Percentiles rank a stretch among this genome's conserved stretches.
Evolutionary conservation across 768 basidiomycete species (phyloP).

Genomic region (Myochromella boudieri): DNA sequence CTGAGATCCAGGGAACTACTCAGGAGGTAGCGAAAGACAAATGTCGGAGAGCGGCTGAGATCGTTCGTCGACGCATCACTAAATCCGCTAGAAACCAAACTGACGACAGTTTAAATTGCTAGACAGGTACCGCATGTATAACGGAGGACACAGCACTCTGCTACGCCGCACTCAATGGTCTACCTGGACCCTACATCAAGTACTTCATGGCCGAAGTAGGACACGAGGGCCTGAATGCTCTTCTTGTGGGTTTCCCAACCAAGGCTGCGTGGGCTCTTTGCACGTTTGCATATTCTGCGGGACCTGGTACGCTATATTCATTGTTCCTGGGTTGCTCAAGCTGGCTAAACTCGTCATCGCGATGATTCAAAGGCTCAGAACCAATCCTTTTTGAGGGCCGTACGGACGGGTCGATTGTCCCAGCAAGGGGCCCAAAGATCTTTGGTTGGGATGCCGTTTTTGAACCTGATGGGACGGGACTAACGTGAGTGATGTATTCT

Average conservation of each 20-base stretch:
- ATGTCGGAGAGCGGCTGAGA: slow-evolving; percentile 80
- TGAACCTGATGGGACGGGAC: slow-evolving; percentile 69
- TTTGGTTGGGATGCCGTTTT: slow-evolving; percentile 96
- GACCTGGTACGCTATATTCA: slow-evolving; percentile 50
- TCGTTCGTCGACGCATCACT: slow-evolving; percentile 43
- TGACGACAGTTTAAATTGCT: background rate
- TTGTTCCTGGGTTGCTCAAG: too few species aligned
- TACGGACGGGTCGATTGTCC: slow-evolving; percentile 89
- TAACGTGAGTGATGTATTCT: slow-evolving; percentile 59
- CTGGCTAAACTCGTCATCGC: background rate
- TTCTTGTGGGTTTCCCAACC: slow-evolving; percentile 75
- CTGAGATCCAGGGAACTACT: slow-evolving; percentile 92
- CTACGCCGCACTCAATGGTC: slow-evolving; percentile 83
- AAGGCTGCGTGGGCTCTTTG: slow-evolving; percentile 88
- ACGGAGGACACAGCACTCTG: slow-evolving; percentile 96
- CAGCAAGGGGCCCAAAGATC: slow-evolving; percentile 68
- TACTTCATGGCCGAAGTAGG: slow-evolving; percentile 83
- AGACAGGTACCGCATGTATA: slow-evolving; percentile 51
- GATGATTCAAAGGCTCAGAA: slow-evolving; percentile 43
- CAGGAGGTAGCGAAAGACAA: slow-evolving; percentile 88
- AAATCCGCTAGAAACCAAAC: background rate
- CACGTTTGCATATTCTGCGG: slow-evolving; percentile 92
- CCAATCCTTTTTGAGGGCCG: slow-evolving; percentile 79
- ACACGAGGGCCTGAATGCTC: slow-evolving; percentile 85
- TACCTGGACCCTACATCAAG: slow-evolving; percentile 98